Percentiles rank a stretch among this genome's conserved stretches.
Evolutionary conservation across 352 stramenopile species (phyloP).

Genomic region (Globisporangium mamillatum): DNA sequence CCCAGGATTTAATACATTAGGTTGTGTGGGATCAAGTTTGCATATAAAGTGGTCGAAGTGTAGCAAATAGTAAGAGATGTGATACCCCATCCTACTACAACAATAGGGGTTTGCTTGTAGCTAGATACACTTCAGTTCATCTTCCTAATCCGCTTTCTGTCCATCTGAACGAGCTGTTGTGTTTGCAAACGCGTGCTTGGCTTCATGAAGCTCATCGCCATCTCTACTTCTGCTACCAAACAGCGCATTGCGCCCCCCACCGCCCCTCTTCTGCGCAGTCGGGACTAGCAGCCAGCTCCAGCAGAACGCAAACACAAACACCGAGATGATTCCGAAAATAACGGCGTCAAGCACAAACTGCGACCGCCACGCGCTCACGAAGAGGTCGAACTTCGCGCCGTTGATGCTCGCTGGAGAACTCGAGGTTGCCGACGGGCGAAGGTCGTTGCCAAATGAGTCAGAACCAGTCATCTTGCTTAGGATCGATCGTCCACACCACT

Average conservation of each 20-base stretch:
- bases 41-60: neutral
- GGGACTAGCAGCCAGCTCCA: neutral
- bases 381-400: constrained; percentile 4
- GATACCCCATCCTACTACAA: neutral
- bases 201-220: neutral
- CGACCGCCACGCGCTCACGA: constrained; percentile 3
- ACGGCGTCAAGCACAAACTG: neutral
- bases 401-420: constrained; percentile 1
- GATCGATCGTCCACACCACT: constrained; percentile 4
- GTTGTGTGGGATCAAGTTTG: neutral
- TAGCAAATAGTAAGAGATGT: neutral
- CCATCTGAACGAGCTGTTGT: neutral
- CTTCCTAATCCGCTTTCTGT: neutral
- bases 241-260: neutral
- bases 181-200: neutral
- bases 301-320: neutral
- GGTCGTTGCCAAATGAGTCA: neutral
- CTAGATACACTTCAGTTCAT: neutral
- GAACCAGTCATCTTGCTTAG: neutral
- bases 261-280: constrained; percentile 1
- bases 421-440: neutral
- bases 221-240: neutral
- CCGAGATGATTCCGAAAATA: neutral
- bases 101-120: neutral
- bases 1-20: neutral